A percentile compares a stretch with the other conserved stretches of the same genome.
phyloP scores from a whole-genome alignment of 2,329 filamentous ascomycete species.

The Kalaharituber pfeilii region DNA sequence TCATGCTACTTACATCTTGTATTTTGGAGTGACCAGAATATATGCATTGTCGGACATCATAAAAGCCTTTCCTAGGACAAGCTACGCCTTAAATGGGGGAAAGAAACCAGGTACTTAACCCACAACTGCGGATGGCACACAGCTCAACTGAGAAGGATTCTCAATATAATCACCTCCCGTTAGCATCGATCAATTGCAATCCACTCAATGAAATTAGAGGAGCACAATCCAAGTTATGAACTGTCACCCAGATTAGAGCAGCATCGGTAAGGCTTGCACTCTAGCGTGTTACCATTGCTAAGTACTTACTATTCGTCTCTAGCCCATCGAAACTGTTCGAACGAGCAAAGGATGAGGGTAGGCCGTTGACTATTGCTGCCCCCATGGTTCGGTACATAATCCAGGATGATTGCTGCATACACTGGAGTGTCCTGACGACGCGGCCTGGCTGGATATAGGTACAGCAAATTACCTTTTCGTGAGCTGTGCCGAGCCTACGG shows the following conservation, averaged over 20 bases:
- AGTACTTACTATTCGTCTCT: too few species aligned
- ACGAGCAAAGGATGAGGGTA: conserved; percentile 34
- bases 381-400: conserved; percentile 50
- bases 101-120: too few species aligned
- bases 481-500: conserved; percentile 48
- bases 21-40: too few species aligned
- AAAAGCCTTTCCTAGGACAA: too few species aligned
- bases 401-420: neutral
- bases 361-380: conserved; percentile 42
- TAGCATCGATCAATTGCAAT: too few species aligned
- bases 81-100: too few species aligned
- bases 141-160: too few species aligned
- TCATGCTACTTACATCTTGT: too few species aligned
- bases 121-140: too few species aligned
- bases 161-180: too few species aligned
- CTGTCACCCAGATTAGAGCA: neutral
- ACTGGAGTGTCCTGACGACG: neutral
- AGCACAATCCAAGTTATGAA: neutral
- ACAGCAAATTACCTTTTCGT: conserved; percentile 45
- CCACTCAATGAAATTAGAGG: neutral
- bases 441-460: conserved; percentile 17
- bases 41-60: too few species aligned
- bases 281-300: too few species aligned
- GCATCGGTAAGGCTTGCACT: neutral
- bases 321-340: conserved; percentile 33